Evolutionary conservation across 495 filamentous ascomycete species (phyloP).

Genomic region (Podospora didyma): DNA sequence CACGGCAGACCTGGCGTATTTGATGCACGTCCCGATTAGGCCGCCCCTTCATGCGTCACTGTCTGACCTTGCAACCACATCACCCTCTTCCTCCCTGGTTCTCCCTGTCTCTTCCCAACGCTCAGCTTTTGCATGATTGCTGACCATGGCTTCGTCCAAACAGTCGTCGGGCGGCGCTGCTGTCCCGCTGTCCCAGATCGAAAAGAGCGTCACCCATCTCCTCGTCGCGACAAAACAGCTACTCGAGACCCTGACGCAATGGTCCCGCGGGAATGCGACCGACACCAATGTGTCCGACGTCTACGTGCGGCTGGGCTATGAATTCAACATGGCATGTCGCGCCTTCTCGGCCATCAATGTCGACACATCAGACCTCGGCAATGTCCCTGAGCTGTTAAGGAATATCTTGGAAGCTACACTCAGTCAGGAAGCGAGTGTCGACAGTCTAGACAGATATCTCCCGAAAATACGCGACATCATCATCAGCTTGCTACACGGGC

Average conservation of each 20-base stretch:
- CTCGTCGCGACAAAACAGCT: constrained; percentile 97
- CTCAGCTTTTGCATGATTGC: background rate
- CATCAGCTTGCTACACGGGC: constrained; percentile 89
- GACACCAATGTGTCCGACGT: constrained; percentile 96
- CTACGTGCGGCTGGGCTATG: constrained; percentile 93
- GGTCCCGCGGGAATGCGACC: constrained; percentile 86
- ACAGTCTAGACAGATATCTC: constrained; percentile 87
- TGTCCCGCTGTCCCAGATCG: constrained; percentile 78
- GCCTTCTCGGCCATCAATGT: constrained; percentile 95
- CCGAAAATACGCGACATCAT: constrained; percentile 96
- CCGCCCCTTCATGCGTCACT: constrained; percentile 15
- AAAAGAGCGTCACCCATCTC: constrained; percentile 96
- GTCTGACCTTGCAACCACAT: background rate
- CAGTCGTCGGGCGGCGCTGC: constrained; percentile 40
- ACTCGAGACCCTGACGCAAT: constrained; percentile 92
- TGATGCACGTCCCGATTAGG: constrained; percentile 21
- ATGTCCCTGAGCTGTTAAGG: constrained; percentile 86
- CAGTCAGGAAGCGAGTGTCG: constrained; percentile 90
- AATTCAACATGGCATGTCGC: constrained; percentile 97
- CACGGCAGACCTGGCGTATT: constrained; percentile 3
- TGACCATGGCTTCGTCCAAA: constrained; percentile 22
- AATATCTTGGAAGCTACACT: constrained; percentile 91
- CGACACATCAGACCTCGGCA: constrained; percentile 87
- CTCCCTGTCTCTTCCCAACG: background rate
- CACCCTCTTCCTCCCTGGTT: background rate